Percentiles rank a stretch among this genome's conserved stretches.
Conservation (phyloP, 495 filamentous ascomycete genomes). For the Parachaetomium inaequale region DNA sequence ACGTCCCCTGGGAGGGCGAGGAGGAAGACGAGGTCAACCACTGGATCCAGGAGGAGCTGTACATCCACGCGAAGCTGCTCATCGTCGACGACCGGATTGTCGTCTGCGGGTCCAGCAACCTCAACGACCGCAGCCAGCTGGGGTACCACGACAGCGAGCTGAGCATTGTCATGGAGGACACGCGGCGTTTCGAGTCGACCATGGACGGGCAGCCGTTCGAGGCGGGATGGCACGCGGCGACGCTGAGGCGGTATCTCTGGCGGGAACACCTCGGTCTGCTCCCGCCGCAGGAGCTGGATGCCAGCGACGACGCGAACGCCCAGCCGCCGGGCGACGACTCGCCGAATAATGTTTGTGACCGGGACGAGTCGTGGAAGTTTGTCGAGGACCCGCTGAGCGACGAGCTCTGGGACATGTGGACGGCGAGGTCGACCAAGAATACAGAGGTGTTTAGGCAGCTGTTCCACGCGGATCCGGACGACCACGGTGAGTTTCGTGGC, state of each 20-base stretch:
- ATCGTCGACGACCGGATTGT: conserved; percentile 80
- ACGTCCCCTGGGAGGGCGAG: conserved; percentile 69
- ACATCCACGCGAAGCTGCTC: conserved; percentile 83
- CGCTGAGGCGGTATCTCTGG: conserved; percentile 82
- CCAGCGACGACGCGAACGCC: conserved; percentile 69
- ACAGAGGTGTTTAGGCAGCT: conserved; percentile 80
- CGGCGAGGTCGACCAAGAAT: conserved; percentile 66
- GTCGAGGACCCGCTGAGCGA: conserved; percentile 81
- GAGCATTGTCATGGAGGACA: conserved; percentile 89
- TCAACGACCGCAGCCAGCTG: conserved; percentile 91
- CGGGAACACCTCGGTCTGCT: conserved; percentile 87
- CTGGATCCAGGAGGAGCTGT: conserved; percentile 92
- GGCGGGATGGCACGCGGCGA: conserved; percentile 73
- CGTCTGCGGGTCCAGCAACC: conserved; percentile 84
- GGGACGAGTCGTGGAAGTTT: conserved; percentile 63
- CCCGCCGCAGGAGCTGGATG: conserved; percentile 69
- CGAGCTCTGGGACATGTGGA: conserved; percentile 83
- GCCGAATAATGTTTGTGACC: conserved; percentile 63
- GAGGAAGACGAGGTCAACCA: conserved; percentile 70
- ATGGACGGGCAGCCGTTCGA: conserved; percentile 78
- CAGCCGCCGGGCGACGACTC: conserved; percentile 69
- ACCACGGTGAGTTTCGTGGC: conserved; percentile 53
- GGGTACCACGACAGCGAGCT: conserved; percentile 90
- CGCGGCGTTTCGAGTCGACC: conserved; percentile 60
- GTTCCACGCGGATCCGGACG: conserved; percentile 91